These are phyloP conservation scores for Penicillium coffeae DNA, from an alignment of 495 filamentous ascomycete species.

Conservation along the genomic window DNA sequence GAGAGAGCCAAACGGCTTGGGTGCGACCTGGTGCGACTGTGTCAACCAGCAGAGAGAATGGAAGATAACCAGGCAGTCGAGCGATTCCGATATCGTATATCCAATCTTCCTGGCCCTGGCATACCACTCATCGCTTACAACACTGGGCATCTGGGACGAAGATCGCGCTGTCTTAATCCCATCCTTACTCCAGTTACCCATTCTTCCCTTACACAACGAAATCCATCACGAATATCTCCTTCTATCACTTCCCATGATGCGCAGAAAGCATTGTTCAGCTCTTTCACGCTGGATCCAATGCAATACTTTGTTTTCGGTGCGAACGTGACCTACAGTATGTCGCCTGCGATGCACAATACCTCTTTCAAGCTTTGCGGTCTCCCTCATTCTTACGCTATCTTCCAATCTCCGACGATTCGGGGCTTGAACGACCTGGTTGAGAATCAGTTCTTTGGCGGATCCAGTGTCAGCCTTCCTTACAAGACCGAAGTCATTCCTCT, in stretches of 20 bases:
- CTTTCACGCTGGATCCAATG: slow-evolving; percentile 51
- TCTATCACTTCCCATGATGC: slow-evolving; percentile 42
- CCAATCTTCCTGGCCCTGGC: slow-evolving; percentile 21
- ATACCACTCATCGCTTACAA: slow-evolving; percentile 67
- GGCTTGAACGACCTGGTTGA: slow-evolving; percentile 61
- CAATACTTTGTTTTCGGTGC: slow-evolving; percentile 43
- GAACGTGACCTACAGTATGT: slow-evolving; percentile 43
- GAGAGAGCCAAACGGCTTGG: slow-evolving; percentile 40
- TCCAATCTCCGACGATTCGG: slow-evolving; percentile 62
- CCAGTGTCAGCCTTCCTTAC: slow-evolving; percentile 69
- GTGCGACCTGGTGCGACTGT: slow-evolving; percentile 48
- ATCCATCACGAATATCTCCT: slow-evolving; percentile 20
- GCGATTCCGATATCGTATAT: slow-evolving; percentile 32
- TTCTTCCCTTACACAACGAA: slow-evolving; percentile 22
- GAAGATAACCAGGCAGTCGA: slow-evolving; percentile 43
- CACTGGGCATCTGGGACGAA: slow-evolving; percentile 60
- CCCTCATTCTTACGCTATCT: slow-evolving; percentile 66
- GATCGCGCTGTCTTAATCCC: slow-evolving; percentile 60
- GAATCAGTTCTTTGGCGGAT: slow-evolving; percentile 67
- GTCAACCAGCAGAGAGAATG: slow-evolving; percentile 35
- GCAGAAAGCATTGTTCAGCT: slow-evolving; percentile 48
- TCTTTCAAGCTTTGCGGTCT: slow-evolving; percentile 67
- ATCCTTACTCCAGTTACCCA: slow-evolving; percentile 60
- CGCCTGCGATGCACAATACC: slow-evolving; percentile 62
- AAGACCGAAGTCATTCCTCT: slow-evolving; percentile 69